Evolutionary conservation across 108 stramenopile species (phyloP), one percentile per base, ranked within the genome.

Genomic region (Epithemia pelagica): DNA sequence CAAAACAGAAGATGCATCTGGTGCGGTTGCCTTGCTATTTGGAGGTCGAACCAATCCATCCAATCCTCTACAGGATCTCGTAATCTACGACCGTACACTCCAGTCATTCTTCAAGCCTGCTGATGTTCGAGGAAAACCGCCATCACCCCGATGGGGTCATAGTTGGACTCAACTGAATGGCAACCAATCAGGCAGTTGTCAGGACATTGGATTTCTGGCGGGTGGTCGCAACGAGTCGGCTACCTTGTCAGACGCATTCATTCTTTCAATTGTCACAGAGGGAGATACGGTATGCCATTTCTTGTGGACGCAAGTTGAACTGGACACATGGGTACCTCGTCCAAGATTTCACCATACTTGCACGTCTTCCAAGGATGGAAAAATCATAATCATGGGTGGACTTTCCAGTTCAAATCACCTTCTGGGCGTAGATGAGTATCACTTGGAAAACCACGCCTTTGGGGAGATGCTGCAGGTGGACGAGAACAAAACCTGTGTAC

Each of bases 121-220:
- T 24, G 74, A 80, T 59, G 67, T 87, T 29, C 69, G 77, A 29
- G 85, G 82, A 25, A 33, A 54, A 28, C 54, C 63, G 23, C 89
- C 92, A 15, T 30, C 61, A 59, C 65, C 89, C 23, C 66, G 88
- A 29, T 94, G 83, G 83, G 92, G 89, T 15, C 89, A 91, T 70
- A 69, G 79, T 10, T 73, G 90, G 63, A 83, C 78, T 15, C 5
- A 46, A 46, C 10, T 46, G 37, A 10, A 5, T 10, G 15, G 10
- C 10, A 15, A 46, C 15, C 15, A 5, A 5, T 58, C 77, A 25
- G 79, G 79, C 28, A 73, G 76, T 25, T 58, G 32, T 26, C 76
- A 57, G 2, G 32, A 65, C 22, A 30, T 67, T n/a, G 65, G 70
- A 46, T 8, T 78, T 37, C 46, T 78, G 0, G 24, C 56, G 0